A percentile compares a stretch with the other conserved stretches of the same genome.
phyloP scores from a whole-genome alignment of 202 grass and related monocot genomes.

The Bolboschoenoplectus hybrid region DNA sequence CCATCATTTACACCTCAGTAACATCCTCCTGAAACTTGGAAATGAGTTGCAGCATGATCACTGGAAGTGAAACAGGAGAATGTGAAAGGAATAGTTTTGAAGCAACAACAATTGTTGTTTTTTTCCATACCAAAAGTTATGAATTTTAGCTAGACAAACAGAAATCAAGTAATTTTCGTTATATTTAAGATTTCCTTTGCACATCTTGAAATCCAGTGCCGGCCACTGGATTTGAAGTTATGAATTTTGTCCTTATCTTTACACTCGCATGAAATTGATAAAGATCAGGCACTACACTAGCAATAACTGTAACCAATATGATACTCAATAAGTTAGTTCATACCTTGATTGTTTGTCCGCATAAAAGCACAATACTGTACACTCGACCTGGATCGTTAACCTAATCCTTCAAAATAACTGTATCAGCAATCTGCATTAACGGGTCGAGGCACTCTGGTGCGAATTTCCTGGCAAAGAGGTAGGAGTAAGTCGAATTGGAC shows the following conservation, averaged over 20 bases:
- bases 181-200: background rate
- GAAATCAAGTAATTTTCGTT: background rate
- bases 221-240: background rate
- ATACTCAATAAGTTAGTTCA: constrained; percentile 8
- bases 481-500: constrained; percentile 68
- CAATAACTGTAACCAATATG: background rate
- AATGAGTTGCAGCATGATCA: background rate
- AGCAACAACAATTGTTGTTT: background rate
- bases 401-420: constrained; percentile 81
- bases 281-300: background rate
- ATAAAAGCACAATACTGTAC: constrained; percentile 31
- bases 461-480: constrained; percentile 92
- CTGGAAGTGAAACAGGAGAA: background rate
- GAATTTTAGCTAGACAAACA: constrained; percentile 8
- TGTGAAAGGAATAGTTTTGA: background rate
- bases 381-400: background rate
- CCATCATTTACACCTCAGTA: background rate
- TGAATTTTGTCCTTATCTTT: background rate
- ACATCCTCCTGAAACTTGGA: background rate
- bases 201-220: background rate
- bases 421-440: constrained; percentile 68
- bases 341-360: constrained; percentile 33
- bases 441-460: constrained; percentile 73
- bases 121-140: background rate
- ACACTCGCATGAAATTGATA: background rate